Evolutionary conservation across 2,329 filamentous ascomycete genomes (phyloP).

Genomic region (Fusarium dlaminii): DNA sequence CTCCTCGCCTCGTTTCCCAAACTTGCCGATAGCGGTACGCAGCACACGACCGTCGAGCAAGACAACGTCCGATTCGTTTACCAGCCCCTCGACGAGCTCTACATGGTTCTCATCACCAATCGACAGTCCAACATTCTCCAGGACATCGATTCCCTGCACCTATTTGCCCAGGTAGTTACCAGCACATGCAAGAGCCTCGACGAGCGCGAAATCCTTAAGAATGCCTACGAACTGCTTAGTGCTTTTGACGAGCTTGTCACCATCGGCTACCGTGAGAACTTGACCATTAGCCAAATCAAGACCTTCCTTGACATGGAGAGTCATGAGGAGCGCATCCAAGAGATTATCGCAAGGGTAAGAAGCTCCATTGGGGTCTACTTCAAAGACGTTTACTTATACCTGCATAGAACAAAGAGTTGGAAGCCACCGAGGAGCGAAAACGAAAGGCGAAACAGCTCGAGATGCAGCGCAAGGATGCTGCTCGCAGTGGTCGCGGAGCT

Average conservation of each 20-base stretch:
- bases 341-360: conserved; percentile 89
- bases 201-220: conserved; percentile 92
- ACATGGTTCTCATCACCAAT: conserved; percentile 99
- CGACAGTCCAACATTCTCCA: conserved; percentile 99
- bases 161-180: conserved; percentile 96
- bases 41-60: conserved; percentile 98
- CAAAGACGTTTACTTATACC: conserved; percentile 34
- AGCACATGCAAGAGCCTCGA: conserved; percentile 97
- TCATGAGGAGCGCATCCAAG: conserved; percentile 98
- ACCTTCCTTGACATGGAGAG: conserved; percentile 99
- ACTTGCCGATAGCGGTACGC: conserved; percentile 92
- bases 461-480: conserved; percentile 97
- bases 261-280: conserved; percentile 93
- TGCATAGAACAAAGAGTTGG: conserved; percentile 92
- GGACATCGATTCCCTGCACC: conserved; percentile 97
- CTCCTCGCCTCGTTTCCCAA: conserved; percentile 97
- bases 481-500: conserved; percentile 68
- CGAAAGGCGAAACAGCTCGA: conserved; percentile 98
- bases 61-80: conserved; percentile 99
- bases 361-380: not conserved
- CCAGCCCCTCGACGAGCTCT: conserved; percentile 97
- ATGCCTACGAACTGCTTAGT: conserved; percentile 95
- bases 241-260: conserved; percentile 98
- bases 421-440: conserved; percentile 98
- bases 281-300: conserved; percentile 97